Evolutionary conservation across 2,329 filamentous ascomycete species (phyloP).

Genomic region (Diaporthe destruens): DNA sequence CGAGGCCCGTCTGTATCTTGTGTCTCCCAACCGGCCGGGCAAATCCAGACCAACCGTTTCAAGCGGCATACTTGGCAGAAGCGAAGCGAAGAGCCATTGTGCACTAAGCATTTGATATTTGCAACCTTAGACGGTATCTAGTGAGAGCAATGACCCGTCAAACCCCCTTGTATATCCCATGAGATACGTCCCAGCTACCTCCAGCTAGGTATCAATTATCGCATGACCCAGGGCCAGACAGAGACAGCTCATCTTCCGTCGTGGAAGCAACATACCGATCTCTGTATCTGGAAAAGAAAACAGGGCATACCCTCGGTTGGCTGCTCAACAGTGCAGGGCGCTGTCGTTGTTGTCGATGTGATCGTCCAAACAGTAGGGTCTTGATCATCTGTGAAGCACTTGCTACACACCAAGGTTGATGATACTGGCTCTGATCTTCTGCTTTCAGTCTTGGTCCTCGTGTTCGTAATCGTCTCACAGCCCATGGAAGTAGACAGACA

Average conservation of each 20-base stretch:
- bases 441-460: no score
- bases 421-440: no score
- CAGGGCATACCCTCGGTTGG: neutral
- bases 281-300: neutral
- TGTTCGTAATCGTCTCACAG: no score
- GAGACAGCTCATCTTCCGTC: neutral
- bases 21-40: neutral
- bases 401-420: no score
- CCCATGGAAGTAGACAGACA: no score
- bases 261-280: no score
- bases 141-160: neutral
- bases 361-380: neutral
- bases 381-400: no score
- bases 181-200: neutral
- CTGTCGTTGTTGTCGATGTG: slow-evolving; percentile 4
- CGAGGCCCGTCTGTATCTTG: neutral
- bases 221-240: neutral
- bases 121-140: neutral
- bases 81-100: no score
- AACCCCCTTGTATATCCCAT: neutral
- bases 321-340: neutral
- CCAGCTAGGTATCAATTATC: neutral
- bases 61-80: neutral
- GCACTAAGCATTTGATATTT: neutral
- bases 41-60: neutral